These are phyloP conservation scores for Xerocomus potaroensis DNA, from an alignment of 768 basidiomycete genomes.

Conservation along the genomic window DNA sequence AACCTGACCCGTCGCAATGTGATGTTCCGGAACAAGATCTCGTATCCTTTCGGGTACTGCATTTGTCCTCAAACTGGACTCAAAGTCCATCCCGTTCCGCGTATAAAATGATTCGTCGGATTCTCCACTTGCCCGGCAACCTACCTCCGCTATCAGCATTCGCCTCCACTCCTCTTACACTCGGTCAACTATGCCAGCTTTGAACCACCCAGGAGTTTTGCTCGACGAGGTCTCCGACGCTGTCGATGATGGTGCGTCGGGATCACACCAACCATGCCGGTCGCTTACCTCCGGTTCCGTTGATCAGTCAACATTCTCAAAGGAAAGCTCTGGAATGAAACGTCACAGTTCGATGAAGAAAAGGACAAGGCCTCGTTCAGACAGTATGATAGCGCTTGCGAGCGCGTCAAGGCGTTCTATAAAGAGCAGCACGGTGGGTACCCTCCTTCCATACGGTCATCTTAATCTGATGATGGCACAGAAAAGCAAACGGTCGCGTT, in stretches of 20 bases:
- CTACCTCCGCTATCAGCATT: background rate
- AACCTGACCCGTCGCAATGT: slow-evolving; percentile 13
- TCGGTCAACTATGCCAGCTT: slow-evolving; percentile 22
- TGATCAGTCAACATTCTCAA: slow-evolving; percentile 68
- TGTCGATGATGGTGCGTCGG: slow-evolving; percentile 41
- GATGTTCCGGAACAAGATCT: slow-evolving; percentile 20
- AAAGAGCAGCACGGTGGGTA: slow-evolving; percentile 68
- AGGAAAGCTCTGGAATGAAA: slow-evolving; percentile 54
- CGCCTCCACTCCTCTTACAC: background rate
- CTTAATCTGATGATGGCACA: slow-evolving; percentile 24
- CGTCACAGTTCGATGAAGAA: slow-evolving; percentile 49
- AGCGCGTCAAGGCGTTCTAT: slow-evolving; percentile 75
- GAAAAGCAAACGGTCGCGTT: slow-evolving; percentile 86
- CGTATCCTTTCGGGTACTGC: slow-evolving; percentile 14
- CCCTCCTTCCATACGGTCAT: background rate
- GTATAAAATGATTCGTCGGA: slow-evolving; percentile 16
- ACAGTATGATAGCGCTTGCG: slow-evolving; percentile 71
- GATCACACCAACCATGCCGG: background rate
- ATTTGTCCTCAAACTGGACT: slow-evolving; percentile 11
- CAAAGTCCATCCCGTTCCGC: slow-evolving; percentile 7
- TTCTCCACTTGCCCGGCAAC: slow-evolving; percentile 4
- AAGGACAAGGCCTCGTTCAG: slow-evolving; percentile 70
- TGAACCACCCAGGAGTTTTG: slow-evolving; percentile 24
- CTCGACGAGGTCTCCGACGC: slow-evolving; percentile 47
- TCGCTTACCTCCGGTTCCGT: background rate